Evolutionary conservation across 2,329 filamentous ascomycete species (phyloP).

Genomic region (Tolypocladium tundrense): DNA sequence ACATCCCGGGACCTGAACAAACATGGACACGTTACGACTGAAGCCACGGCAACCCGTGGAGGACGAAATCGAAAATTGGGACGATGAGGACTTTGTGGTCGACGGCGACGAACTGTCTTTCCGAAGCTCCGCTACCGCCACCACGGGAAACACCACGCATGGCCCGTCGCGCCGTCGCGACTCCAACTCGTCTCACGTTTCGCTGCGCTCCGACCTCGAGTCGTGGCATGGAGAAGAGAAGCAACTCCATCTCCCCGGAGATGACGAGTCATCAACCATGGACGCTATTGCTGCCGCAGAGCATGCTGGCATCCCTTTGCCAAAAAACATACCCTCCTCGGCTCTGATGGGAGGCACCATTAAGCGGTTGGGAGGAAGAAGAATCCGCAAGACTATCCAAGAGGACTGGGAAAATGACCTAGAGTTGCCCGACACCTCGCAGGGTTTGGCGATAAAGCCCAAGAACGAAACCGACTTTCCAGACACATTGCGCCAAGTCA

Average conservation of each 20-base stretch:
- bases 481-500: slow-evolving; percentile 58
- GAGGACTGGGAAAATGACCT: slow-evolving; percentile 78
- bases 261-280: slow-evolving; percentile 73
- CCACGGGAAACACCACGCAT: slow-evolving; percentile 7
- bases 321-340: slow-evolving; percentile 74
- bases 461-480: slow-evolving; percentile 53
- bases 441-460: slow-evolving; percentile 54
- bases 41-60: slow-evolving; percentile 44
- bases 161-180: slow-evolving; percentile 48
- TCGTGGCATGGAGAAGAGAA: slow-evolving; percentile 70
- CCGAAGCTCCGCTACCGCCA: slow-evolving; percentile 34
- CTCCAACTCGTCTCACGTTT: slow-evolving; percentile 72
- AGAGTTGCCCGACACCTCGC: slow-evolving; percentile 51
- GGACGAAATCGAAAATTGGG: slow-evolving; percentile 64
- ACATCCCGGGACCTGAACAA: slow-evolving; percentile 7
- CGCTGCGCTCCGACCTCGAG: slow-evolving; percentile 73
- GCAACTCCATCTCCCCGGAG: slow-evolving; percentile 73
- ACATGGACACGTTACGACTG: slow-evolving; percentile 45
- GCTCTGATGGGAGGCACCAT: slow-evolving; percentile 89
- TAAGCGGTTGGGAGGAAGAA: slow-evolving; percentile 71
- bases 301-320: slow-evolving; percentile 83
- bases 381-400: slow-evolving; percentile 60
- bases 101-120: slow-evolving; percentile 57
- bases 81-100: slow-evolving; percentile 66
- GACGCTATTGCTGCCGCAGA: slow-evolving; percentile 83